phyloP scores from a whole-genome alignment of 164 flowering plant species.

The Taxillus chinensis region DNA sequence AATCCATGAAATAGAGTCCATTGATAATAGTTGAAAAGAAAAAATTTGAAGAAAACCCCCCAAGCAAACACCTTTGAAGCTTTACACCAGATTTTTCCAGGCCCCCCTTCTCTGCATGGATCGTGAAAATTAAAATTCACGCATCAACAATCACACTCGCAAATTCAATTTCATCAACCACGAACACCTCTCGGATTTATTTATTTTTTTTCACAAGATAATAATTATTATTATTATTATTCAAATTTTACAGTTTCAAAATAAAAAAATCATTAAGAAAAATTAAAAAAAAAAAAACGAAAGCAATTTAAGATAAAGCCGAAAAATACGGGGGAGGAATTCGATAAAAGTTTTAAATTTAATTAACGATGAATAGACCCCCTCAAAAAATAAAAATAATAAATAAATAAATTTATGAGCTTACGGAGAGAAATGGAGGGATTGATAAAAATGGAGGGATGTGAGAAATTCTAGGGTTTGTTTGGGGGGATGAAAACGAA shows the following conservation, averaged over 20 bases:
- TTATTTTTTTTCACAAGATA: too few relatives aligned
- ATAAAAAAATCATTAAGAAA: background rate
- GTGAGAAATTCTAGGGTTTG: background rate
- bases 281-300: background rate
- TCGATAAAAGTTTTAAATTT: background rate
- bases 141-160: background rate
- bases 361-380: background rate
- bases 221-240: too few relatives aligned
- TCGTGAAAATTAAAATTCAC: background rate
- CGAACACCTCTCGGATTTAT: background rate
- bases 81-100: background rate
- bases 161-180: background rate
- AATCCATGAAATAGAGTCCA: background rate
- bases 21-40: slow-evolving; percentile 1
- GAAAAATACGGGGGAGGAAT: background rate
- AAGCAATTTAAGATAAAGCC: background rate
- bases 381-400: too few relatives aligned
- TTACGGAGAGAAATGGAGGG: background rate
- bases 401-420: background rate
- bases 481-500: background rate
- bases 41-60: background rate
- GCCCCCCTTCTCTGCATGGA: background rate
- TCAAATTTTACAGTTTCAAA: background rate
- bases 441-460: background rate
- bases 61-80: background rate